phyloP scores from a whole-genome alignment of 352 stramenopile species.

The Pythium aristosporum region DNA sequence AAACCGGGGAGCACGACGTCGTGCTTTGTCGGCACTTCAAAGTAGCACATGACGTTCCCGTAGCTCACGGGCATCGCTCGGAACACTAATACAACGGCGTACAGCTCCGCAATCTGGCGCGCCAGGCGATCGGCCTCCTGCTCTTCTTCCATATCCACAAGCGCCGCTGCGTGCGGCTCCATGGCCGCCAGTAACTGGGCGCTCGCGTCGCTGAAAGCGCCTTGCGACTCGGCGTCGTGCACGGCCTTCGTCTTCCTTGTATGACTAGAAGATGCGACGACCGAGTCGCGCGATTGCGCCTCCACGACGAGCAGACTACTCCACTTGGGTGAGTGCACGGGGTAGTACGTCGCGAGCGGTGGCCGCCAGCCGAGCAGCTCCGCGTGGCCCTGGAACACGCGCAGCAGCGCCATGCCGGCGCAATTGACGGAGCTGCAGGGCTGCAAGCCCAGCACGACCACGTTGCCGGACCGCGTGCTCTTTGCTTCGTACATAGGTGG shows the following conservation, averaged over 20 bases:
- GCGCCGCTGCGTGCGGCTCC: slow-evolving; percentile 30
- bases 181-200: slow-evolving; percentile 41
- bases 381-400: slow-evolving; percentile 77
- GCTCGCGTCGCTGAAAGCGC: slow-evolving; percentile 50
- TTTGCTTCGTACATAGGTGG: slow-evolving; percentile 34
- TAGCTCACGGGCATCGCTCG: slow-evolving; percentile 59
- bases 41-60: slow-evolving; percentile 79
- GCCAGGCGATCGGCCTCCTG: slow-evolving; percentile 66
- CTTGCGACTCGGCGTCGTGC: slow-evolving; percentile 44
- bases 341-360: slow-evolving; percentile 72
- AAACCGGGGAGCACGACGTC: slow-evolving; percentile 71
- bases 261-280: slow-evolving; percentile 4
- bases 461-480: slow-evolving; percentile 55
- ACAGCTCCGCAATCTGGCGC: slow-evolving; percentile 52
- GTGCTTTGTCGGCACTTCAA: slow-evolving; percentile 40
- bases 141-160: slow-evolving; percentile 63
- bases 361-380: slow-evolving; percentile 70
- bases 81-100: slow-evolving; percentile 75
- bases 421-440: slow-evolving; percentile 49
- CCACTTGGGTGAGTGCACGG: slow-evolving; percentile 83
- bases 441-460: slow-evolving; percentile 68
- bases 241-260: slow-evolving; percentile 31
- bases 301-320: slow-evolving; percentile 68
- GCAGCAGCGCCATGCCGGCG: slow-evolving; percentile 73
- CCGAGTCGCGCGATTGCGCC: slow-evolving; percentile 29